Percentiles rank a stretch among this genome's conserved stretches.
These are phyloP conservation scores for Boletus edulis DNA, from an alignment of 768 basidiomycete species.

Conservation along the genomic window DNA sequence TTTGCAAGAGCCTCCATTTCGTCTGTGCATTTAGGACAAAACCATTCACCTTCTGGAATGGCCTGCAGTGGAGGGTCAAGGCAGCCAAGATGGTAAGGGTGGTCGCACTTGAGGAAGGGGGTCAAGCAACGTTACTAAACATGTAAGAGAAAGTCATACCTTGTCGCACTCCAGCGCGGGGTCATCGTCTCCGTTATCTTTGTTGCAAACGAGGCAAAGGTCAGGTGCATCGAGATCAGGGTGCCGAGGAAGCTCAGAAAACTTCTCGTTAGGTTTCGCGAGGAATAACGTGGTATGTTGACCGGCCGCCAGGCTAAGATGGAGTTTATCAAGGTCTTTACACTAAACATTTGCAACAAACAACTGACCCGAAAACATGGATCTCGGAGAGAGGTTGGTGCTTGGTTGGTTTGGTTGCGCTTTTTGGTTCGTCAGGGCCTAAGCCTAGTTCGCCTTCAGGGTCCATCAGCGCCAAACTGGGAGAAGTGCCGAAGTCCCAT, in stretches of 20 bases:
- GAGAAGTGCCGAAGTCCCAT: background rate
- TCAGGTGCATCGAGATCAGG: slow-evolving; percentile 73
- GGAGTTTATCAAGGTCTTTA: background rate
- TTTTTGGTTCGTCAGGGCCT: slow-evolving; percentile 79
- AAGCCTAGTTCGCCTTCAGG: slow-evolving; percentile 72
- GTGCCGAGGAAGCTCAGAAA: slow-evolving; percentile 77
- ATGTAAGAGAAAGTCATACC: slow-evolving; percentile 37
- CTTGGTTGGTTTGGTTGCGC: slow-evolving; percentile 77
- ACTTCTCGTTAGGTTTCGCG: slow-evolving; percentile 68
- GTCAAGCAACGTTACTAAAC: slow-evolving; percentile 1
- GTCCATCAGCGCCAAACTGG: background rate
- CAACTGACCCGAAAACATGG: slow-evolving; percentile 62
- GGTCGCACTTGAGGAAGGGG: slow-evolving; percentile 65
- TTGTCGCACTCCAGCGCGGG: slow-evolving; percentile 88
- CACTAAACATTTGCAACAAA: slow-evolving; percentile 31
- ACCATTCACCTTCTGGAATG: slow-evolving; percentile 91
- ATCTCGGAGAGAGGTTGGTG: slow-evolving; percentile 73
- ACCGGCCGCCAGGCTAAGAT: slow-evolving; percentile 70
- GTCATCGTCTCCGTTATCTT: slow-evolving; percentile 70
- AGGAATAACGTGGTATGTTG: slow-evolving; percentile 87
- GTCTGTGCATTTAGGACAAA: slow-evolving; percentile 72
- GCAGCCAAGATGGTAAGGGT: slow-evolving; percentile 83
- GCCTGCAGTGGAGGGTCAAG: slow-evolving; percentile 71
- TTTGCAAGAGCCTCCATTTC: slow-evolving; percentile 49
- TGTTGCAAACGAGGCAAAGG: slow-evolving; percentile 67